phyloP scores from a whole-genome alignment of 768 basidiomycete species.

The Tephrocybe rancida region DNA sequence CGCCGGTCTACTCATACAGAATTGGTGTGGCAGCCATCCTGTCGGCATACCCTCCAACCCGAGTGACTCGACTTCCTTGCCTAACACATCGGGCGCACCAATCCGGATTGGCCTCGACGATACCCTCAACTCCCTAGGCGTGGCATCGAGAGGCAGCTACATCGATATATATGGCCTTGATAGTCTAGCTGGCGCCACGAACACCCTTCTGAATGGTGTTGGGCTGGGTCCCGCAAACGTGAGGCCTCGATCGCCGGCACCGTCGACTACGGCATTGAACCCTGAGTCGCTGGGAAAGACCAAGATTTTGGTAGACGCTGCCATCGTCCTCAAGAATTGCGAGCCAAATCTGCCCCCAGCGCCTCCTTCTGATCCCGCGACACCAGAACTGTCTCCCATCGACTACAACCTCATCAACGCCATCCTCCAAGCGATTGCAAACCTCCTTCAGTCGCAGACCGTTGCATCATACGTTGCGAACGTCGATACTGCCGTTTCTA shows the following conservation, averaged over 20 bases:
- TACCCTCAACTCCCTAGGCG: slow-evolving; percentile 4
- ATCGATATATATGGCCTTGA: slow-evolving; percentile 4
- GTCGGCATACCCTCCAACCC: slow-evolving; percentile 3
- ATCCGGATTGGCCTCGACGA: slow-evolving; percentile 14
- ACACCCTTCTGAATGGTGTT: slow-evolving; percentile 4
- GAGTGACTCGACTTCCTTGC: neutral
- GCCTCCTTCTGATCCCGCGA: neutral
- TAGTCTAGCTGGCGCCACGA: slow-evolving; percentile 3
- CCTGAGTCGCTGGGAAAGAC: slow-evolving; percentile 18
- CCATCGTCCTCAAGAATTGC: slow-evolving; percentile 18
- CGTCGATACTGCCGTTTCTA: slow-evolving; percentile 12
- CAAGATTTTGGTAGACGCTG: slow-evolving; percentile 19
- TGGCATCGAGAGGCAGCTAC: slow-evolving; percentile 8
- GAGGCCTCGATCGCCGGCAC: neutral
- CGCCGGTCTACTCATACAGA: slow-evolving; percentile 12
- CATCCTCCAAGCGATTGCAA: slow-evolving; percentile 16
- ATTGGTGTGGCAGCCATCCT: slow-evolving; percentile 16
- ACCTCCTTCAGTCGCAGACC: slow-evolving; percentile 19
- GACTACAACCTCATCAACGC: slow-evolving; percentile 9
- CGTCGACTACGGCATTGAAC: slow-evolving; percentile 9
- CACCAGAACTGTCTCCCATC: neutral
- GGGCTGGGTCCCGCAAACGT: slow-evolving; percentile 11
- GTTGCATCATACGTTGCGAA: slow-evolving; percentile 18
- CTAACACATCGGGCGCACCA: slow-evolving; percentile 5
- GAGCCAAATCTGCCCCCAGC: slow-evolving; percentile 5